Base-by-base conservation (phyloP, 2,329 filamentous ascomycete species). In the Verticillium isaacii region DNA sequence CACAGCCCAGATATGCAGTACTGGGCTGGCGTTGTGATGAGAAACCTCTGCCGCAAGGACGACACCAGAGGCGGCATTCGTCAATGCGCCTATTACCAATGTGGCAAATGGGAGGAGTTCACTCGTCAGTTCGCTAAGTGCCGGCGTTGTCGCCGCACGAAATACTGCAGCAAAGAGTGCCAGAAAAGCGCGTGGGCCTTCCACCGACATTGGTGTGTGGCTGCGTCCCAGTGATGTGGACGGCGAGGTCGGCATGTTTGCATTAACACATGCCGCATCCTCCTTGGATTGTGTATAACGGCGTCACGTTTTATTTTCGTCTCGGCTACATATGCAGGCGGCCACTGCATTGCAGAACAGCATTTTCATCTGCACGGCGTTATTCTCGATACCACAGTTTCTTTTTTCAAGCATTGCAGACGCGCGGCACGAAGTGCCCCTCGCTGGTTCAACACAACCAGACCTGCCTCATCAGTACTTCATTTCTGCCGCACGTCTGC, bases 151-250 rank as follows among this genome's bases (percentile, higher is more conserved):
- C 88, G 95, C 68, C 88, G 95, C 67, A 99, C 95, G 65, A 99
- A 99, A 77, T 97, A 97, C 80, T 99, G 95, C 87, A 97, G 93
- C 85, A 99, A 99, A 78, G 95, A 99, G 76, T 99, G 95, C 77
- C 95, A 99, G 78, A 98, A 98, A 82, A 96, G 92, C 69, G 96
- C 95, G 11, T 99, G 95, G 95, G 93, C 95, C 32, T 98, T 93
- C 77, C 95, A 99, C 74, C 89, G 95, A 64, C 96, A 98, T 78
- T 99, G 95, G 95, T 99, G 95, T 74, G 89, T 95, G 62, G 89
- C 89, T 63, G 91, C 91, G 58, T 79, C 83, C 37, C 81, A 83
- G 76, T 85, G 74, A 75, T 61, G 45, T 23, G 55, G 55, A 19
- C 55, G 11, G n/a, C 25, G 32, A 36, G 55, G 11, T 14, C 12